phyloP scores from a whole-genome alignment of 768 basidiomycete species.

The Lentinula lateritia region DNA sequence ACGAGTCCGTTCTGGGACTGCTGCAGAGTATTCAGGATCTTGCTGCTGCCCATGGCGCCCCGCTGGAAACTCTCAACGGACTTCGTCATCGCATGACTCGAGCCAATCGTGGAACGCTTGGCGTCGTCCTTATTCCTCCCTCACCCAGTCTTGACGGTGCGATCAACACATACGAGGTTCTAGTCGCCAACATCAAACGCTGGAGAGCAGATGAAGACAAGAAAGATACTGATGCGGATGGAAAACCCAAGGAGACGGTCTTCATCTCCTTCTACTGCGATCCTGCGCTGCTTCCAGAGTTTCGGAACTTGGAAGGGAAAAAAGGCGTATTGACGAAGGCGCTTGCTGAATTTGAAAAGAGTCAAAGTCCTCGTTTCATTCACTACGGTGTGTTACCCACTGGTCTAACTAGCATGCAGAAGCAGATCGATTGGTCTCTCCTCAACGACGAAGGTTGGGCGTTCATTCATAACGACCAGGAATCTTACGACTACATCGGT shows the following conservation, averaged over 20 bases:
- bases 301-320: slow-evolving; percentile 1
- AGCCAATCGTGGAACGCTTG: slow-evolving; percentile 4
- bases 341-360: not conserved
- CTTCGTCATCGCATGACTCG: slow-evolving; percentile 3
- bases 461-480: slow-evolving; percentile 7
- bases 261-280: slow-evolving; percentile 9
- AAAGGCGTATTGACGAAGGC: slow-evolving; percentile 1
- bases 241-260: slow-evolving; percentile 1
- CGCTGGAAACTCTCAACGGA: not conserved
- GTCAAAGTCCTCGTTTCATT: slow-evolving; percentile 4
- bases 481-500: slow-evolving; percentile 11
- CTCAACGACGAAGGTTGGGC: slow-evolving; percentile 13
- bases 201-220: slow-evolving; percentile 10
- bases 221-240: slow-evolving; percentile 1
- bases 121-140: slow-evolving; percentile 9
- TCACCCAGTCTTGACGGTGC: slow-evolving; percentile 7
- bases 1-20: slow-evolving; percentile 10
- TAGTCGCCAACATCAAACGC: slow-evolving; percentile 6
- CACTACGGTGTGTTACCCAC: slow-evolving; percentile 2
- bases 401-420: not conserved
- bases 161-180: slow-evolving; percentile 6
- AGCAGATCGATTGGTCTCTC: slow-evolving; percentile 11
- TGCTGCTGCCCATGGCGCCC: not conserved
- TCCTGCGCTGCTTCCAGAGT: not conserved
- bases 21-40: slow-evolving; percentile 3